These are phyloP conservation scores for Bolboschoenoplectus hybrid DNA, from an alignment of 202 grass and related monocot species.

Conservation along the genomic window DNA sequence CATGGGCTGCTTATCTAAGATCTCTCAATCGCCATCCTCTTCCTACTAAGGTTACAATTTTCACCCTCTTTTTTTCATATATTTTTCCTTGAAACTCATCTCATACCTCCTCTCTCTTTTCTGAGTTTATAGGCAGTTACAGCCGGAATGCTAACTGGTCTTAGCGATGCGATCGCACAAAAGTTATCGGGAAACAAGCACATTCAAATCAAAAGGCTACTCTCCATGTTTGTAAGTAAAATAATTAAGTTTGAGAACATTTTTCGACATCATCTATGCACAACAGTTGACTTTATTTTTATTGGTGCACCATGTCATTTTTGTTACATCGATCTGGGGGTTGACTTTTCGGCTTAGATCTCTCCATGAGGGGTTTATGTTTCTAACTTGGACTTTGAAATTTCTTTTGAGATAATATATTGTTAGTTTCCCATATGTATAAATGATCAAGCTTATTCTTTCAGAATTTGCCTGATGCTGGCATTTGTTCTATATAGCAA, in stretches of 20 bases:
- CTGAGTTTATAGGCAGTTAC: slow-evolving; percentile 46
- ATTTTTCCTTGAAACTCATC: background rate
- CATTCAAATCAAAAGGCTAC: slow-evolving; percentile 53
- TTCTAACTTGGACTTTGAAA: background rate
- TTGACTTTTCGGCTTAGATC: slow-evolving; percentile 30
- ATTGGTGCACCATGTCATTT: background rate
- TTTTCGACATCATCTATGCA: background rate
- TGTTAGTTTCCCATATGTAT: background rate
- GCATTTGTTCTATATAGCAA: background rate
- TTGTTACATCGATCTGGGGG: background rate
- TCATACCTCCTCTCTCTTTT: slow-evolving; percentile 7
- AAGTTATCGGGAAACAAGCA: slow-evolving; percentile 51
- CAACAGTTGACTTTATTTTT: slow-evolving; percentile 16
- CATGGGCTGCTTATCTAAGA: slow-evolving; percentile 45
- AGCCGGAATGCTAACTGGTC: slow-evolving; percentile 47
- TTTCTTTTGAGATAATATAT: background rate
- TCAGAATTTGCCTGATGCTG: background rate
- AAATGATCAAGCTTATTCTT: background rate
- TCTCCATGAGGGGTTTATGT: background rate
- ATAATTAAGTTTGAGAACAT: background rate
- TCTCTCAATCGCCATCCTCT: slow-evolving; percentile 51
- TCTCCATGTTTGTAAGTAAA: slow-evolving; percentile 39
- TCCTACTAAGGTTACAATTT: slow-evolving; percentile 49
- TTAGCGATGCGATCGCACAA: slow-evolving; percentile 52
- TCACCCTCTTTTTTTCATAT: background rate